Evolutionary conservation across 169 alveolate genomes (phyloP), one percentile per base, ranked within the genome.

Genomic region (Besnoitia besnoiti): DNA sequence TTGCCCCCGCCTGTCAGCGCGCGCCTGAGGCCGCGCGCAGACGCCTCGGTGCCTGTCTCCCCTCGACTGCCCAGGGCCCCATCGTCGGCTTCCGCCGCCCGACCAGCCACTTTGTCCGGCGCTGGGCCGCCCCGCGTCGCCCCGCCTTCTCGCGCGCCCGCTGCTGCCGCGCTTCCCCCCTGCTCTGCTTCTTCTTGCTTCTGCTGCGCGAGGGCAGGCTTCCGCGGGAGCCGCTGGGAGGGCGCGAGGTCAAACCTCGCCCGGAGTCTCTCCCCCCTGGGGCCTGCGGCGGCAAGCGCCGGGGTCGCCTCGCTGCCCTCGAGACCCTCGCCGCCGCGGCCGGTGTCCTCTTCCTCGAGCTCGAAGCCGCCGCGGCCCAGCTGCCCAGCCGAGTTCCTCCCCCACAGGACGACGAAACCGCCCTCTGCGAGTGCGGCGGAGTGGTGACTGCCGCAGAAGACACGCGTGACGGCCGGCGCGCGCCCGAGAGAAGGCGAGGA

Each of bases 401-500:
- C 91, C 91, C 91, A 85, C 42, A 85, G 44, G 21, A 30, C 50
- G 47, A 85, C 80, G 37, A 51, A 14, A 80, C 91, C 91, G 0
- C 51, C 91, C 39, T n/a, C 91, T 5, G 47, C 24, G n/a, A 85
- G 55, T 2, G 91, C 91, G 12, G 91, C 91, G 27, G 91, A 85
- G 80, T 85, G 91, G 40, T 35, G 39, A 40, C 55, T 27, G 21
- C 91, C 91, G 80, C 91, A 85, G n/a, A 24, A 85, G 37, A 85
- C 91, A 12, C 80, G 62, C 7, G 50, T 4, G 44, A 85, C 80
- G 5, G 82, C n/a, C 24, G 82, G 24, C 40, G 30, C n/a, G 33
- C 3, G n/a, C 3, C 3, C n/a, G n/a, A 16, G 27, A 55, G 67
- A 55, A 55, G 67, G n/a, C 67, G 33, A 21, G 24, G n/a, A 3